phyloP scores from a whole-genome alignment of 768 basidiomycete species.

The Leucosporidium scottii region DNA sequence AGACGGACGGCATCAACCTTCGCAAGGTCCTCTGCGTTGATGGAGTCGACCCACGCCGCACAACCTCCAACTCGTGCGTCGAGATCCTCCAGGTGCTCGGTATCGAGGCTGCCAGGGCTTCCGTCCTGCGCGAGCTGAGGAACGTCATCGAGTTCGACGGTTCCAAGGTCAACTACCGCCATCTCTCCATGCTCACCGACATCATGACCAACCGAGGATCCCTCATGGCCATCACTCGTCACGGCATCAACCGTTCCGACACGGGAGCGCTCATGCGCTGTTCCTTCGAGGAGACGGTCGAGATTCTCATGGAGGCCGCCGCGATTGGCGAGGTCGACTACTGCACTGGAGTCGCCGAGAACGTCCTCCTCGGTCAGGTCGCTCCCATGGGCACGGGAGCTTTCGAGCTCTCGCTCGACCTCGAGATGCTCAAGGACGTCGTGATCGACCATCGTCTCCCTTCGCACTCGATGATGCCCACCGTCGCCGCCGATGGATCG shows the following conservation, averaged over 20 bases:
- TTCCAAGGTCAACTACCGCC: conserved; percentile 98
- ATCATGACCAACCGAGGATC: conserved; percentile 91
- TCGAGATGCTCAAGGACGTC: conserved; percentile 97
- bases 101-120: conserved; percentile 91
- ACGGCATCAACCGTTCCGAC: conserved; percentile 97
- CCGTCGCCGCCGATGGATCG: conserved; percentile 46
- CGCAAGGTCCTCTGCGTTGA: conserved; percentile 92
- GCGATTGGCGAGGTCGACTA: conserved; percentile 97
- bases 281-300: conserved; percentile 99
- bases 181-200: conserved; percentile 91
- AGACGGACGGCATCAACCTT: conserved; percentile 93
- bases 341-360: conserved; percentile 97
- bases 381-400: conserved; percentile 97
- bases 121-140: conserved; percentile 87
- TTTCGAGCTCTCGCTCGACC: conserved; percentile 81
- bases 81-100: conserved; percentile 92
- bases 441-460: conserved; percentile 93
- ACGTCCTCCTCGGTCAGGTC: conserved; percentile 97
- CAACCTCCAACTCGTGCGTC: conserved; percentile 93
- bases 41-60: conserved; percentile 85
- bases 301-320: conserved; percentile 97
- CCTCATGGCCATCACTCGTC: conserved; percentile 97
- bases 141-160: conserved; percentile 98
- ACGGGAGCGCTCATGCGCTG: conserved; percentile 98
- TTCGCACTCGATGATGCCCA: conserved; percentile 67